These are phyloP conservation scores for Curvularia sp. DNA, from an alignment of 2,329 filamentous ascomycete genomes.

Conservation along the genomic window DNA sequence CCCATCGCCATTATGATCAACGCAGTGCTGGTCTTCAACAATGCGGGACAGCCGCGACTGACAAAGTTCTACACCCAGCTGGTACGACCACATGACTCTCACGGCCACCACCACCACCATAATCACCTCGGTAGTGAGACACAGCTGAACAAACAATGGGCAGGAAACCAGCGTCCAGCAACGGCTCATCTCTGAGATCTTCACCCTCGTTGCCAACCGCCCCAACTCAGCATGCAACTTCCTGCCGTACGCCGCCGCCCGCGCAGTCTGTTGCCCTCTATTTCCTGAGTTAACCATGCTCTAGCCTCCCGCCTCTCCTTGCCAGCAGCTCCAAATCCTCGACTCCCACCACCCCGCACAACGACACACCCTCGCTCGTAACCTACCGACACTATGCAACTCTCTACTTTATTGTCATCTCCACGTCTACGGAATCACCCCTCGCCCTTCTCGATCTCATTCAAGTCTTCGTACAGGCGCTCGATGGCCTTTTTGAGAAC, in stretches of 20 bases:
- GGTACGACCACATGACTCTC: constrained; percentile 58
- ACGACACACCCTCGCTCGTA: constrained; percentile 91
- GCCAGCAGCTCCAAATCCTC: constrained; percentile 56
- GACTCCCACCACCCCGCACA: constrained; percentile 66
- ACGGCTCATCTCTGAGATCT: constrained; percentile 95
- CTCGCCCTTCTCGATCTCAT: constrained; percentile 95
- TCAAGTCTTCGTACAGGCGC: constrained; percentile 95
- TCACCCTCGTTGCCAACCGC: constrained; percentile 90
- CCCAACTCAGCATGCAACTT: constrained; percentile 96
- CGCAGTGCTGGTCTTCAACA: constrained; percentile 98
- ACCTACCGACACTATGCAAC: constrained; percentile 99
- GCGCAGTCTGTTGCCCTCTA: constrained; percentile 4
- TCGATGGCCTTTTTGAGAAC: constrained; percentile 96
- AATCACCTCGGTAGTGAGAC: background rate
- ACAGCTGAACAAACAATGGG: constrained; percentile 4
- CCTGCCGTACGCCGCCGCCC: constrained; percentile 66
- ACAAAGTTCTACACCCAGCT: constrained; percentile 99
- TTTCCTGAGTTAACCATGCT: constrained; percentile 57
- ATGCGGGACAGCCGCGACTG: constrained; percentile 92
- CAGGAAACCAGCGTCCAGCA: constrained; percentile 98
- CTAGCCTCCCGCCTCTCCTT: constrained; percentile 70
- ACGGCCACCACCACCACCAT: background rate
- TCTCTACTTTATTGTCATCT: constrained; percentile 98
- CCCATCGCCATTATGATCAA: constrained; percentile 77
- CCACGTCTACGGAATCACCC: constrained; percentile 93